Evolutionary conservation across 305 asterid species (phyloP), one percentile per base, ranked within the genome.

Genomic region (Ilex paraguariensis): DNA sequence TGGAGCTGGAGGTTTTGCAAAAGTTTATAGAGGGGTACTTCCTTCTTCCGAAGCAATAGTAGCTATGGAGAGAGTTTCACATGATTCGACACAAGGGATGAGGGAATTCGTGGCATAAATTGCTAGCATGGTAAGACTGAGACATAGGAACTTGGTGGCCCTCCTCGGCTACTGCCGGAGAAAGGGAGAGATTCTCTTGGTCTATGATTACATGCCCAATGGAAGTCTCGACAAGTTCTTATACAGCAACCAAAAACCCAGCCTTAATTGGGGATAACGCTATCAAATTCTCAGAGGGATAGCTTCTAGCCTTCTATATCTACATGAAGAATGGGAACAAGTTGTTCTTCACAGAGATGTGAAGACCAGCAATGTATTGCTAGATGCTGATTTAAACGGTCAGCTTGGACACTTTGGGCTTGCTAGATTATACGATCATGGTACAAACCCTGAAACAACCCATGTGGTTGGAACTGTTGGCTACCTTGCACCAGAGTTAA

Each of bases 41-140:
- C 16, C 45, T 14, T 30, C 39, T 30, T 28, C n/a, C 9, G 6
- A 31, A 3, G 42, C 39, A 28, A 0, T 7, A 32, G 60, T 56
- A 3, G 45, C 45, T 9, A 45, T 56, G 6, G 31, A 56, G 17
- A 56, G 28, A 32, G 16, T 56, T 3, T 31, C 15, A 4, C 60
- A 56, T n/a, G 42, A n/a, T 28, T 56, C 60, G 2, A 14, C 42
- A 31, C 60, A 56, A n/a, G 60, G 60, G 44, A 56, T 56, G 42
- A 28, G 12, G 16, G 60, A 56, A 56, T 56, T 56, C 13, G 60
- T 56, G 14, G 60, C 45, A 3, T 45, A 56, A 32, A 56, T 56
- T 31, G 40, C 60, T 30, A 56, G 42, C 14, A 56, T 56, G 44
- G 60, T 45, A 56, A 56, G 60, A 45, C 60, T 56, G 28, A 56